Percentiles rank a stretch among this genome's conserved stretches.
Evolutionary conservation across 495 filamentous ascomycete species (phyloP).

Genomic region (Podospora tetraspora): DNA sequence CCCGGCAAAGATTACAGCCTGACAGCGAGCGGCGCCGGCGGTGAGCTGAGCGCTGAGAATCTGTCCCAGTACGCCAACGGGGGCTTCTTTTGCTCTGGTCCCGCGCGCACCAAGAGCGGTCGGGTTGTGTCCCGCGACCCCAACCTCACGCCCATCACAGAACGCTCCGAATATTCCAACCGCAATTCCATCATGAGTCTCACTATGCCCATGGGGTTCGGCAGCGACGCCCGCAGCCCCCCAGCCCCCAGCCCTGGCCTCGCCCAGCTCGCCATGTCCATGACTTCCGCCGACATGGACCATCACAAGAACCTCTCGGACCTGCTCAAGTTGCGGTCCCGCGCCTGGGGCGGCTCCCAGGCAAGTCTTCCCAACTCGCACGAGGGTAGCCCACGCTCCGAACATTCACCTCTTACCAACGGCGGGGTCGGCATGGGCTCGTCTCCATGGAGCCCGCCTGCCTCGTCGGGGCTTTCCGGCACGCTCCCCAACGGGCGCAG

Average conservation of each 20-base stretch:
- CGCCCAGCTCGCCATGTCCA: slow-evolving; percentile 60
- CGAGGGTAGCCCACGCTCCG: slow-evolving; percentile 53
- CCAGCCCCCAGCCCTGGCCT: slow-evolving; percentile 51
- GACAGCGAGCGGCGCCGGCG: slow-evolving; percentile 15
- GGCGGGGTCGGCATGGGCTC: slow-evolving; percentile 24
- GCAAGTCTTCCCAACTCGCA: slow-evolving; percentile 57
- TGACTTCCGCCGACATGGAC: slow-evolving; percentile 56
- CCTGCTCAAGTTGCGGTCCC: slow-evolving; percentile 64
- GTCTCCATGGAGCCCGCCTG: slow-evolving; percentile 14
- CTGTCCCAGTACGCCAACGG: slow-evolving; percentile 62
- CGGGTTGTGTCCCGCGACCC: slow-evolving; percentile 74
- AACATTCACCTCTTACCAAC: slow-evolving; percentile 22
- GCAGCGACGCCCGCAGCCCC: slow-evolving; percentile 30
- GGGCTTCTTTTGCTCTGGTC: slow-evolving; percentile 76
- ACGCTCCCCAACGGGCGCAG: slow-evolving; percentile 29
- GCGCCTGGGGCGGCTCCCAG: slow-evolving; percentile 77
- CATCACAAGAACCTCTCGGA: slow-evolving; percentile 58
- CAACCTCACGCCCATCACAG: slow-evolving; percentile 92
- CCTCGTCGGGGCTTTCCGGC: background rate
- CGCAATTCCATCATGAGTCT: slow-evolving; percentile 82
- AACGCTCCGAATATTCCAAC: slow-evolving; percentile 92
- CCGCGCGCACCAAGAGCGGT: slow-evolving; percentile 62
- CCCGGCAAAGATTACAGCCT: slow-evolving; percentile 19
- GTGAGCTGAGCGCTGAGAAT: slow-evolving; percentile 35
- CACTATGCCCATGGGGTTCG: slow-evolving; percentile 49